phyloP scores from a whole-genome alignment of 176 grass and related monocot species.

The Oryza longistaminata region DNA sequence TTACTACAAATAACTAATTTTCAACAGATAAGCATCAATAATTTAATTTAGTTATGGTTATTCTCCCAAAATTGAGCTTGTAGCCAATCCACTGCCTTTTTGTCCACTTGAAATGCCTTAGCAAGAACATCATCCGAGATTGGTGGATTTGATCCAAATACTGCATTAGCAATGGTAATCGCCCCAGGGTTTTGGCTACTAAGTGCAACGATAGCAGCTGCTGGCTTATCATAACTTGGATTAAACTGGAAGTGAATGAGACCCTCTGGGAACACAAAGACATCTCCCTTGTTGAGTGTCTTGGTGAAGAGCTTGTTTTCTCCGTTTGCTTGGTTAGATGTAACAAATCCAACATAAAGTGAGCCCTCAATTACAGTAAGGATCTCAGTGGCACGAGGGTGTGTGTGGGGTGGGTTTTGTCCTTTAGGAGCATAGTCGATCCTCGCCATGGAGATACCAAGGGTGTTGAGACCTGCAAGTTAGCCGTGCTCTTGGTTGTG shows the following conservation, averaged over 20 bases:
- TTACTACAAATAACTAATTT: too few species aligned
- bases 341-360: too few species aligned
- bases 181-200: background rate
- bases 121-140: too few species aligned
- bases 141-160: too few species aligned
- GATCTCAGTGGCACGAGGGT: too few species aligned
- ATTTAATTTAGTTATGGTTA: too few species aligned
- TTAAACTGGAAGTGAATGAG: constrained; percentile 45
- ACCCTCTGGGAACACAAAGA: constrained; percentile 34
- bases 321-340: too few species aligned
- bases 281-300: too few species aligned
- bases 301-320: too few species aligned
- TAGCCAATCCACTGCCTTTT: constrained; percentile 31
- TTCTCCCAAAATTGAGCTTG: constrained; percentile 26
- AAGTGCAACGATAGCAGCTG: constrained; percentile 5
- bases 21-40: too few species aligned
- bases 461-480: constrained; percentile 1
- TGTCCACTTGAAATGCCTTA: constrained; percentile 37
- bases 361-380: too few species aligned
- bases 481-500: background rate
- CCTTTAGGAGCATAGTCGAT: constrained; percentile 20
- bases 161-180: too few species aligned
- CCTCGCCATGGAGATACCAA: constrained; percentile 17
- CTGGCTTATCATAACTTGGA: constrained; percentile 17
- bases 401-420: background rate